Conservation (phyloP, 2,329 filamentous ascomycete genomes). For the Davidsoniella australis region DNA sequence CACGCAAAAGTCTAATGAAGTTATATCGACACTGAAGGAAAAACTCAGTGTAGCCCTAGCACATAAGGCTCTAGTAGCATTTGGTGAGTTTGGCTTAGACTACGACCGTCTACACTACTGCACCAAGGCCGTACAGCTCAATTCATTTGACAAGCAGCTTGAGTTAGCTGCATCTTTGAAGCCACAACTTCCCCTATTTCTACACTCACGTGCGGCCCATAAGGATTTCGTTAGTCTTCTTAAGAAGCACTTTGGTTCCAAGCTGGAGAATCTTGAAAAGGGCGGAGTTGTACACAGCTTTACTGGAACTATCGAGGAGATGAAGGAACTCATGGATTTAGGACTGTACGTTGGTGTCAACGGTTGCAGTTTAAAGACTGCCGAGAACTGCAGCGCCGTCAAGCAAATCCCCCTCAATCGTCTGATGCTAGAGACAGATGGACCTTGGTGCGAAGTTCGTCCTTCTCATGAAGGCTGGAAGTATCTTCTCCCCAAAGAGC, state of each 20-base stretch:
- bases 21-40: constrained; percentile 42
- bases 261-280: constrained; percentile 49
- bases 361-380: constrained; percentile 89
- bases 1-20: constrained; percentile 24
- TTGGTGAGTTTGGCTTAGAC: constrained; percentile 91
- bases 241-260: constrained; percentile 35
- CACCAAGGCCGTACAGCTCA: constrained; percentile 59
- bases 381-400: constrained; percentile 76
- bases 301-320: constrained; percentile 73
- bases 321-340: constrained; percentile 59
- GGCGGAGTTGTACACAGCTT: constrained; percentile 88
- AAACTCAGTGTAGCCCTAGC: constrained; percentile 44
- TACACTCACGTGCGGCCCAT: constrained; percentile 80
- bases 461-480: constrained; percentile 73
- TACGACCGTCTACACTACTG: constrained; percentile 83
- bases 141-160: constrained; percentile 73
- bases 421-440: constrained; percentile 91
- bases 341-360: constrained; percentile 91
- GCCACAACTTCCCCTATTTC: constrained; percentile 70
- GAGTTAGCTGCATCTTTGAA: constrained; percentile 51
- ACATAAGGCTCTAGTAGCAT: constrained; percentile 48
- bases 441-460: constrained; percentile 92
- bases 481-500: constrained; percentile 30
- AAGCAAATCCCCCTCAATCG: constrained; percentile 59
- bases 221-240: constrained; percentile 66